A percentile compares a stretch with the other conserved stretches of the same genome.
These are phyloP conservation scores for Ilyonectria destructans DNA, from an alignment of 2,329 filamentous ascomycete species.

Conservation along the genomic window DNA sequence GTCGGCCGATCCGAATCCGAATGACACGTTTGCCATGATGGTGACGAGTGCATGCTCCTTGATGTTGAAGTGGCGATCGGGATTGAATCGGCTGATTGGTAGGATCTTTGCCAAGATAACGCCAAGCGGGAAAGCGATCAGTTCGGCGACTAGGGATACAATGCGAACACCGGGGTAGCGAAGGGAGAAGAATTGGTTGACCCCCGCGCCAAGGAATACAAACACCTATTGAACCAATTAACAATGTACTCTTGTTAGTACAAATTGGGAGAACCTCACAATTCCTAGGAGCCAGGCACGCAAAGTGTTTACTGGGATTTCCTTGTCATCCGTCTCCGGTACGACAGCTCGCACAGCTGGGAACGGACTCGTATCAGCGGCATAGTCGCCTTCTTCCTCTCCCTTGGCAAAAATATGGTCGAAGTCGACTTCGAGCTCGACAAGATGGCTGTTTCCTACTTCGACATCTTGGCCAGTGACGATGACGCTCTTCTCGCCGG, in stretches of 20 bases:
- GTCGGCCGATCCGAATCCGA: constrained; percentile 34
- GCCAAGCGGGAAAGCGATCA: constrained; percentile 24
- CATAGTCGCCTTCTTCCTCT: constrained; percentile 19
- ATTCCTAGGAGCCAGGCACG: constrained; percentile 27
- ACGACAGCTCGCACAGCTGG: constrained; percentile 24
- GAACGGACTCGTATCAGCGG: constrained; percentile 25
- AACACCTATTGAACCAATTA: constrained; percentile 13
- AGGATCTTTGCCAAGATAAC: constrained; percentile 17
- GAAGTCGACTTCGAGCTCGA: constrained; percentile 24
- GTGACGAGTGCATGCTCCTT: constrained; percentile 67
- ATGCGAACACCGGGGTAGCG: constrained; percentile 25
- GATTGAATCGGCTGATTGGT: constrained; percentile 48
- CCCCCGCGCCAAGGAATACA: constrained; percentile 25
- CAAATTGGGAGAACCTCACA: not conserved
- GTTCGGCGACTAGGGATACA: constrained; percentile 27
- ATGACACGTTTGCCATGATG: constrained; percentile 58
- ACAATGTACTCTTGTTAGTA: not conserved
- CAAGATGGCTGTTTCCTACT: constrained; percentile 11
- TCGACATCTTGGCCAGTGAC: constrained; percentile 11
- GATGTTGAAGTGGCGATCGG: constrained; percentile 60
- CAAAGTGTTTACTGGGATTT: constrained; percentile 25
- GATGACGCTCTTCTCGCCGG: not conserved
- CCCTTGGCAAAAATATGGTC: constrained; percentile 20
- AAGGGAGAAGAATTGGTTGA: constrained; percentile 28
- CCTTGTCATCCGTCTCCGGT: constrained; percentile 23